Evolutionary conservation across 2,329 filamentous ascomycete species (phyloP).

Genomic region (Cryphonectria japonica): DNA sequence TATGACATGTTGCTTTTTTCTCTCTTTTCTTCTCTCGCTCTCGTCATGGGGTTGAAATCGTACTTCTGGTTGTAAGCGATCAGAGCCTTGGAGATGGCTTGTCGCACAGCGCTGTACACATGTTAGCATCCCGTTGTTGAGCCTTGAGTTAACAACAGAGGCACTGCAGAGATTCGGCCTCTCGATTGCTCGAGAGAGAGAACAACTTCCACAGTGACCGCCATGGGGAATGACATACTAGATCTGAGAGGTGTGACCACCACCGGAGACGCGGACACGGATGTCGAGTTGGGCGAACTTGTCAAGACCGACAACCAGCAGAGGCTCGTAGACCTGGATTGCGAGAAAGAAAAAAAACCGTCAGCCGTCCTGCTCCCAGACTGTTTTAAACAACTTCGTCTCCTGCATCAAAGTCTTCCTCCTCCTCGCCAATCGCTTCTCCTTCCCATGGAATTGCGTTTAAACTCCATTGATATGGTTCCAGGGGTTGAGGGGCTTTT

Average conservation of each 20-base stretch:
- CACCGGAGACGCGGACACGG: slow-evolving; percentile 92
- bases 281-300: slow-evolving; percentile 98
- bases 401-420: not conserved
- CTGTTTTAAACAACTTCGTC: not conserved
- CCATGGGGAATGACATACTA: slow-evolving; percentile 41
- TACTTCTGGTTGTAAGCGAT: slow-evolving; percentile 74
- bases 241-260: slow-evolving; percentile 96
- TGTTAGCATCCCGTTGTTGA: slow-evolving; percentile 19
- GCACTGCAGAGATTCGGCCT: not conserved
- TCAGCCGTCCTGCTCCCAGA: slow-evolving; percentile 28
- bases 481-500: not conserved
- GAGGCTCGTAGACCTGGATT: slow-evolving; percentile 88
- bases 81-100: slow-evolving; percentile 97
- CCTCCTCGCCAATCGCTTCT: slow-evolving; percentile 9
- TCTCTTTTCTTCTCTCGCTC: too few species aligned
- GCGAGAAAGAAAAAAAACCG: slow-evolving; percentile 23
- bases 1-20: not conserved
- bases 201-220: not conserved
- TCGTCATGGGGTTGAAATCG: not conserved
- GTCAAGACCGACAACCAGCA: slow-evolving; percentile 95
- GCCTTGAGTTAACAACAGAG: not conserved
- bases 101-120: slow-evolving; percentile 74
- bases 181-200: not conserved
- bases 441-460: not conserved
- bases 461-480: not conserved